A percentile compares a stretch with the other conserved stretches of the same genome.
phyloP scores from a whole-genome alignment of 306 rosid genomes.

The Prunus fruticosa region DNA sequence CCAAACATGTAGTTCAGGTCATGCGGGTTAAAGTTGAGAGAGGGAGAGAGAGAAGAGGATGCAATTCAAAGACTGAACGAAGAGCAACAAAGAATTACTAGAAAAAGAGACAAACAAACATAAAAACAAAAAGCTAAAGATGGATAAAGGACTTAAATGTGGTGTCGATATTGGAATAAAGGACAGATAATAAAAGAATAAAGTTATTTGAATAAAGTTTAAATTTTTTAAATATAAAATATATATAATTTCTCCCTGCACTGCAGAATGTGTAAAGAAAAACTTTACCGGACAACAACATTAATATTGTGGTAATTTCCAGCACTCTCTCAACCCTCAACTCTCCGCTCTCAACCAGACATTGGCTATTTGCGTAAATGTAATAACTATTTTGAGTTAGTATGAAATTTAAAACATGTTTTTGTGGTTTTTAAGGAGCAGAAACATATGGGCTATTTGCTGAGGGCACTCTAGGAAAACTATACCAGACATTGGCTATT shows the following conservation, averaged over 20 bases:
- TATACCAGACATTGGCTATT: not conserved
- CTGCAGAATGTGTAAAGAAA: conserved; percentile 26
- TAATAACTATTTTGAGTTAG: too few species aligned
- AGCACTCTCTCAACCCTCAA: not conserved
- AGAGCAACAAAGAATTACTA: conserved; percentile 41
- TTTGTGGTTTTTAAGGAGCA: not conserved
- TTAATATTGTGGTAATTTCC: not conserved
- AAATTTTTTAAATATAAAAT: conserved; percentile 21
- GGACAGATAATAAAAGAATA: conserved; percentile 68
- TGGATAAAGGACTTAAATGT: conserved; percentile 49
- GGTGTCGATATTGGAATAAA: conserved; percentile 51
- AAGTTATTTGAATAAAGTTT: conserved; percentile 38
- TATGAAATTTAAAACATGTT: too few species aligned
- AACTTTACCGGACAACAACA: conserved; percentile 28
- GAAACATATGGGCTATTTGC: not conserved
- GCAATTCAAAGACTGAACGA: conserved; percentile 3
- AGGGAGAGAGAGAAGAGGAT: not conserved
- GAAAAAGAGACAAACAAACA: conserved; percentile 56
- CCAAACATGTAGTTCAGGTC: too few species aligned
- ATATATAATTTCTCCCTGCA: conserved; percentile 17
- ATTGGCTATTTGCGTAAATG: too few species aligned
- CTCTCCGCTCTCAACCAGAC: not conserved
- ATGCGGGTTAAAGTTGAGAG: not conserved
- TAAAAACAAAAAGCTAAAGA: conserved; percentile 58
- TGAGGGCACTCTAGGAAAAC: not conserved